Evolutionary conservation across 345 rosid species (phyloP).

Genomic region (Murraya koenigii): DNA sequence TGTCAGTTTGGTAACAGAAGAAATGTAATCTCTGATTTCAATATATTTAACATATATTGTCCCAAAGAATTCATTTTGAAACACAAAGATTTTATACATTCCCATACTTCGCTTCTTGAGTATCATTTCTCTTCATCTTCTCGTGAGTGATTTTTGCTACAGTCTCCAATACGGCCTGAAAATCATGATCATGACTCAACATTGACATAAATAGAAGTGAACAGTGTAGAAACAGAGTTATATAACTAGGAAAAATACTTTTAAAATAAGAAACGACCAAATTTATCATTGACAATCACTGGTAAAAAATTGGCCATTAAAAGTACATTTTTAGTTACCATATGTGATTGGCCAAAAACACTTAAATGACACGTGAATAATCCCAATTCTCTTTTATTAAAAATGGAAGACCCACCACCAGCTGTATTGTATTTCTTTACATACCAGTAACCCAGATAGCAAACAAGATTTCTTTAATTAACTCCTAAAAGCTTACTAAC

Average conservation of each 20-base stretch:
- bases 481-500: background rate
- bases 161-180: constrained; percentile 89
- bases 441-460: background rate
- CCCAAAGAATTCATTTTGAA: constrained; percentile 6
- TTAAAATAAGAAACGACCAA: background rate
- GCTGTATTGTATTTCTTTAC: background rate
- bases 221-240: background rate
- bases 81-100: constrained; percentile 6
- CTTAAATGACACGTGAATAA: background rate
- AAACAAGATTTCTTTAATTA: background rate
- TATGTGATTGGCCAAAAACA: background rate
- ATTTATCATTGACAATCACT: background rate
- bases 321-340: background rate
- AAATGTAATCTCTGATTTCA: background rate
- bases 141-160: constrained; percentile 94
- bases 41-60: background rate
- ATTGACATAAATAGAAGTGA: constrained; percentile 10
- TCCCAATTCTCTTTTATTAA: too few relatives aligned
- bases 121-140: constrained; percentile 76
- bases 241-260: background rate
- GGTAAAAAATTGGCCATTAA: background rate
- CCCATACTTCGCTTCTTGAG: constrained; percentile 66
- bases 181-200: constrained; percentile 23
- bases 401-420: background rate
- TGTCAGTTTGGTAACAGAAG: background rate